Base-by-base conservation (phyloP, 2,329 filamentous ascomycete species). In the Aureobasidium musti region DNA sequence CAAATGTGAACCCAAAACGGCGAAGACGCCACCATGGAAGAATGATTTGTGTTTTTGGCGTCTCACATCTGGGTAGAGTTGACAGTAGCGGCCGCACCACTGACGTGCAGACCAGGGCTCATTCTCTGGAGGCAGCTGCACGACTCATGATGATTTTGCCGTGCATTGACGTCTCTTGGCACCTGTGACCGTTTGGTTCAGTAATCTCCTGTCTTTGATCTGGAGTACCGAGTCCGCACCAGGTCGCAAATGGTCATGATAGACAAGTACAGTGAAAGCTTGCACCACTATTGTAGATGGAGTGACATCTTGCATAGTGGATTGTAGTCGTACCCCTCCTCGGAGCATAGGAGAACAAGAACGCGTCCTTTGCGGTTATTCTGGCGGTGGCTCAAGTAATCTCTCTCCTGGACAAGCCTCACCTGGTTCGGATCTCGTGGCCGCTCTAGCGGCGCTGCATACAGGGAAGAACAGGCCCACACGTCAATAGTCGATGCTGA, bases 41-140 rank as follows among this genome's bases (percentile, higher is more conserved):
- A 66, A 66, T 66, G 64, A 66, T 66, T 66, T 66, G 64, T 66
- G 64, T 66, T 66, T 65, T 30, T 60, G 64, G 33, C 47, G 47
- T 43, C 49, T 64, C 37, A 30, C 28, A 45, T 64, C 41, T 64
- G 49, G 26, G 28, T 26, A 49, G 37, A 50, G 45, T 60, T 66
- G 52, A 52, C 64, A 59, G 64, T 64, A 64, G 64, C 43, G 52
- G 64, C 54, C 64, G 54, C 64, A 66, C 53, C 52, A 66, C 53
- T 53, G 39, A 60, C 64, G 64, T 66, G 41, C 54, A 66, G 45
- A 45, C 64, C 54, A 59, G 53, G 41, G 53, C 45, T 54, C 30
- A 52, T 49, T 33, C n/a, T 33, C 52, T 54, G 56, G 63, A 28
- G 50, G 37, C 50, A 52, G 37, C 56, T 49, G 49, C 64, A 60